These are phyloP conservation scores for Fraxinus paxiana DNA, from an alignment of 305 asterid species.

Conservation along the genomic window DNA sequence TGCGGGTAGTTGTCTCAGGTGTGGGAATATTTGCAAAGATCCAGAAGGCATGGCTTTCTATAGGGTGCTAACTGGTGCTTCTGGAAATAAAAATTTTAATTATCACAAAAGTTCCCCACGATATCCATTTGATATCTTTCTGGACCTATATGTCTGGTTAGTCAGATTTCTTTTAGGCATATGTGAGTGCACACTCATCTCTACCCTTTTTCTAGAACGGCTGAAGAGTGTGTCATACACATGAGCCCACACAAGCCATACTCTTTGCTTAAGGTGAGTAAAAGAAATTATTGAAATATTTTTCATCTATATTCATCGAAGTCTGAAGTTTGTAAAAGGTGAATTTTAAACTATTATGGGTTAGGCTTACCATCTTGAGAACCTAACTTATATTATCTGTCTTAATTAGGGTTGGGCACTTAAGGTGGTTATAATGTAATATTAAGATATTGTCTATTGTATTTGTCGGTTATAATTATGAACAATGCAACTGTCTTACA, in stretches of 20 bases:
- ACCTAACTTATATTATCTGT: neutral
- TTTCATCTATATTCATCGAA: neutral
- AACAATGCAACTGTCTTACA: neutral
- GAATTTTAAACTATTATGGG: neutral
- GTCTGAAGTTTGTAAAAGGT: neutral
- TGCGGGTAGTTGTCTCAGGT: neutral
- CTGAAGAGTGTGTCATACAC: neutral
- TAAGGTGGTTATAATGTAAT: neutral
- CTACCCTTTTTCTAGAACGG: neutral
- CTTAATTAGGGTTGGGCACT: neutral
- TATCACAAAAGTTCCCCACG: neutral
- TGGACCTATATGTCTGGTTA: neutral
- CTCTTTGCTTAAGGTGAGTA: neutral
- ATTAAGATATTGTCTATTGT: neutral
- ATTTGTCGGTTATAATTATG: neutral
- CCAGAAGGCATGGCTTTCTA: neutral
- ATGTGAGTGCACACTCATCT: neutral
- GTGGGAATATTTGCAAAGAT: neutral
- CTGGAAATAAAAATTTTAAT: neutral
- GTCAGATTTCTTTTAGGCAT: constrained; percentile 2
- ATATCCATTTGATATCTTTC: neutral
- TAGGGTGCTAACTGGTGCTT: neutral
- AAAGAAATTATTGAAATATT: neutral
- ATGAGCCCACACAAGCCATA: neutral
- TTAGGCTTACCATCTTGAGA: neutral